Evolutionary conservation across 1,284 basidiomycete genomes (phyloP), one percentile per base, ranked within the genome.

Genomic region (Schizophyllum amplum): DNA sequence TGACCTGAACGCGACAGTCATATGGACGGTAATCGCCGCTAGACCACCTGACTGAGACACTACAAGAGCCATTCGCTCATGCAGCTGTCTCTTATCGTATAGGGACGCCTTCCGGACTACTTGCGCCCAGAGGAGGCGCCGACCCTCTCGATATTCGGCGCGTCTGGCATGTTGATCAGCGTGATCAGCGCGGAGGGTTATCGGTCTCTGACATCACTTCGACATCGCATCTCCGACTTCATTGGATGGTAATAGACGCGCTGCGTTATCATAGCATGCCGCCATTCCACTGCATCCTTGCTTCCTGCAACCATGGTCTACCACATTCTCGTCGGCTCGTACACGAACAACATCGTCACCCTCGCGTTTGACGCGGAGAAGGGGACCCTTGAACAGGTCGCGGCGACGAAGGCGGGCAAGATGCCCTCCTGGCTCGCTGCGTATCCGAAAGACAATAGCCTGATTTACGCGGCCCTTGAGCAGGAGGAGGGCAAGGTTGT

Each of bases 351-450:
- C 42, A 74, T 90, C 59, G 76, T 75, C 51, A 83, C 84, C 0
- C 70, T 82, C 50, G 60, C 64, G 15, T 81, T 82, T 55, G 72
- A 79, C 60, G 67, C 75, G 4, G 58, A 62, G 1, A 60, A 64
- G 4, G 63, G 71, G 4, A 75, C 72, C 22, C 70, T 89, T 53
- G 68, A 68, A 20, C 64, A 78, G 24, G 63, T 71, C 24, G 78
- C 80, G 3, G 65, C 75, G 15, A 62, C 80, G 50, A 67, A 69
- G 15, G 79, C 84, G 52, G 87, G 87, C 46, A 69, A 77, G 60
- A 80, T 82, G 64, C 86, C 87, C 1, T 87, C 84, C 1, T 90
- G 87, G 87, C 74, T 90, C 59, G 76, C 80, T 4, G 70, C 72
- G 0, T 78, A 87, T 64, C 81, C 84, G 0, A 70, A 68, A 0